Evolutionary conservation across 495 filamentous ascomycete genomes (phyloP), one percentile per base, ranked within the genome.

Genomic region (Podospora anserina): DNA sequence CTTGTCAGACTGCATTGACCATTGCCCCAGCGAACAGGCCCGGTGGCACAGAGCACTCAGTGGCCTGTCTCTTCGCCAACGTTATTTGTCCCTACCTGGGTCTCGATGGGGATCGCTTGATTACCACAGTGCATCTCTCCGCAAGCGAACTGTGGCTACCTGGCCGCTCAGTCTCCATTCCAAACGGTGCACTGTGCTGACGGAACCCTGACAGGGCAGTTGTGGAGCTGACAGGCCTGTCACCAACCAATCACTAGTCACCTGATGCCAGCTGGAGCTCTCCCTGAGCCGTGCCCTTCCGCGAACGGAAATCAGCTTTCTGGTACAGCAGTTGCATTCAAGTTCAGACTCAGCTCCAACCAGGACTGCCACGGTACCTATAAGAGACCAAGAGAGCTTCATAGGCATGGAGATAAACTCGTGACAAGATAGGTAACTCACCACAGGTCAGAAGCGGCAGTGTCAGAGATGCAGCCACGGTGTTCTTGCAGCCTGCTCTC

Each of bases 171-270:
- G 62, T 65, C 63, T 61, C 65, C 32, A 16, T 62, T 61, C 49
- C 63, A 39, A 28, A 19, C 26, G 6, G 53, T 39, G 27, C 66
- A 70, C 68, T 71, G 71, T 67, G 66, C 66, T 73, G 71, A 71
- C 69, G 69, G 65, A 68, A 66, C 70, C 70, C 58, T 72, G 71
- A 68, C 61, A 62, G 53, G 61, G 67, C 54, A 64, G 59, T 58
- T 61, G 65, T 20, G 55, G 30, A 54, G 30, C 63, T 23, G 28
- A 63, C 28, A 63, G 32, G n/a, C 30, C 61, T 19, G 32, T 20
- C 64, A n/a, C 32, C 18, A 61, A 69, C 55, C 30, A 19, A 61
- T 28, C 34, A 32, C 60, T 27, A 27, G 65, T 70, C 68, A 70
- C 65, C 68, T 70, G 68, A 70, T 64, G 66, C 27, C 61, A 63